Evolutionary conservation across 2,329 filamentous ascomycete species (phyloP).

Genomic region (Acrodontium crateriforme): DNA sequence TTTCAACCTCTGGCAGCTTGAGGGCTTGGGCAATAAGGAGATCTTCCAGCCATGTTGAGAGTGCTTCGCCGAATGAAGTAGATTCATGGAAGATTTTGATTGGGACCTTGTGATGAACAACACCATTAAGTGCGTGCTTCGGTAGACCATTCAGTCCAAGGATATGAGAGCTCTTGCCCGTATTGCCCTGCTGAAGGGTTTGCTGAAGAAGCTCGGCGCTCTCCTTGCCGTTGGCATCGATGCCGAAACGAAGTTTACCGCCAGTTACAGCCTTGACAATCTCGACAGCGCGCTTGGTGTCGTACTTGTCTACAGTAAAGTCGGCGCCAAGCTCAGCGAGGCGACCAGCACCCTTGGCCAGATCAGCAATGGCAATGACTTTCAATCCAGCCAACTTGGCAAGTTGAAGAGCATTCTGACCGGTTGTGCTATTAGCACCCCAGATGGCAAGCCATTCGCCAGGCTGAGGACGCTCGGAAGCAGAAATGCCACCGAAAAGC

Average conservation of each 20-base stretch:
- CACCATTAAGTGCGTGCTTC: conserved; percentile 36
- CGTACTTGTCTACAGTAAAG: conserved; percentile 54
- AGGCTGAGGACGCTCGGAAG: conserved; percentile 38
- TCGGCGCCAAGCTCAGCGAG: conserved; percentile 44
- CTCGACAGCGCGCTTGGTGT: conserved; percentile 49
- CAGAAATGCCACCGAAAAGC: conserved; percentile 42
- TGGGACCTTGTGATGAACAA: conserved; percentile 51
- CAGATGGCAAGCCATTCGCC: conserved; percentile 63
- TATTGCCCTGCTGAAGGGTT: conserved; percentile 29
- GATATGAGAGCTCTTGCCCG: conserved; percentile 36
- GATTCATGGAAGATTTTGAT: conserved; percentile 66
- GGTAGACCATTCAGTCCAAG: conserved; percentile 56
- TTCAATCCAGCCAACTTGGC: conserved; percentile 51
- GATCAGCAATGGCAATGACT: conserved; percentile 53
- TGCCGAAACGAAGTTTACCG: conserved; percentile 47
- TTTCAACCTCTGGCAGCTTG: conserved; percentile 50
- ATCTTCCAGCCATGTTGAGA: conserved; percentile 54
- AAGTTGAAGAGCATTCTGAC: conserved; percentile 52
- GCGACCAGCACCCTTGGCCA: conserved; percentile 49
- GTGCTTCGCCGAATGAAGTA: conserved; percentile 45
- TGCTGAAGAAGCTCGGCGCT: conserved; percentile 45
- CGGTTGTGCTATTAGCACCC: conserved; percentile 63
- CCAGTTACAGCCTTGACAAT: conserved; percentile 48
- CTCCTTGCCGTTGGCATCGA: conserved; percentile 55
- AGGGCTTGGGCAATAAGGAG: conserved; percentile 43